Conservation (phyloP, 352 stramenopile species). For the Elongisporangium anandrum region DNA sequence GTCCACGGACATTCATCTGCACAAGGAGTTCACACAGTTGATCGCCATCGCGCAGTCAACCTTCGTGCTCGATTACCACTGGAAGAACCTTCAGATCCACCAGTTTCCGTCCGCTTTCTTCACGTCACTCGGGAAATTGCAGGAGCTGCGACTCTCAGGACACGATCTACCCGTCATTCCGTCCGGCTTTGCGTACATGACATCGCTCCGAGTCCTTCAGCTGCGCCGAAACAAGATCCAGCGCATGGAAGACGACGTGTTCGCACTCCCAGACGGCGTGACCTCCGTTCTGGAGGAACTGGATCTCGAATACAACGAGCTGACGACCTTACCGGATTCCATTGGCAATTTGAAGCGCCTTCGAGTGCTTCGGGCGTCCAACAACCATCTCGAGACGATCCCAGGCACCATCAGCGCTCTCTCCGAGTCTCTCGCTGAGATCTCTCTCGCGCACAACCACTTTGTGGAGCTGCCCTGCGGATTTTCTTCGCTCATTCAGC, state of each 20-base stretch:
- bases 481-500: conserved; percentile 17
- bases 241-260: conserved; percentile 36
- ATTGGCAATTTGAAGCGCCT: conserved; percentile 39
- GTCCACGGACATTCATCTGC: conserved; percentile 68
- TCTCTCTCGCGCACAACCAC: conserved; percentile 56
- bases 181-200: conserved; percentile 26
- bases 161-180: conserved; percentile 41
- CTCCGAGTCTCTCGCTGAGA: conserved; percentile 17
- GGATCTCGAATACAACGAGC: conserved; percentile 65
- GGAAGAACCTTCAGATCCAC: conserved; percentile 44
- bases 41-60: conserved; percentile 33
- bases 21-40: conserved; percentile 41
- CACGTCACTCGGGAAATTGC: conserved; percentile 25
- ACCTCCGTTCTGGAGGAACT: conserved; percentile 35
- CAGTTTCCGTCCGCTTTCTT: conserved; percentile 52
- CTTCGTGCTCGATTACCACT: conserved; percentile 57
- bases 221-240: conserved; percentile 58
- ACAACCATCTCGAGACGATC: conserved; percentile 39
- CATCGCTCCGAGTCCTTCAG: conserved; percentile 47
- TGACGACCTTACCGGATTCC: conserved; percentile 32
- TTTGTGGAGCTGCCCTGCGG: conserved; percentile 20
- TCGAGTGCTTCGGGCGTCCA: conserved; percentile 30
- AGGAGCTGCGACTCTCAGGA: conserved; percentile 59
- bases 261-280: conserved; percentile 9
- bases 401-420: conserved; percentile 35